A percentile compares a stretch with the other conserved stretches of the same genome.
phyloP scores from a whole-genome alignment of 2,329 filamentous ascomycete genomes.

The Monilinia polystroma region DNA sequence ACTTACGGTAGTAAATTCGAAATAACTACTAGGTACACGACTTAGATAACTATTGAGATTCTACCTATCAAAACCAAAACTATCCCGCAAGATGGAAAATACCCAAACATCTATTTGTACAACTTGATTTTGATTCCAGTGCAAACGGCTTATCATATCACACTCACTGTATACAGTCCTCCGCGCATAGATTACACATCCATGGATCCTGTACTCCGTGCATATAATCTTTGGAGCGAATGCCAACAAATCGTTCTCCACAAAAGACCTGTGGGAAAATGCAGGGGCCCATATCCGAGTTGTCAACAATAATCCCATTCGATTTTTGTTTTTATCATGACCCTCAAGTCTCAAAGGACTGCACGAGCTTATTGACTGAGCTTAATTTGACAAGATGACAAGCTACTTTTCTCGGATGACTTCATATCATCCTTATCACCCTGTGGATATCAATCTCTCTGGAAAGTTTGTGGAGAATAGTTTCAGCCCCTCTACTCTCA shows the following conservation, averaged over 20 bases:
- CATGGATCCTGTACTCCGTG: no score
- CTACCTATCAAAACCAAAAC: no score
- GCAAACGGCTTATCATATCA: not conserved
- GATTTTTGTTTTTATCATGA: slow-evolving; percentile 4
- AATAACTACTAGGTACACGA: no score
- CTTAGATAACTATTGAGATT: no score
- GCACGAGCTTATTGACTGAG: not conserved
- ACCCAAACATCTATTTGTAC: not conserved
- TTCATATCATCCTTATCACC: slow-evolving; percentile 35
- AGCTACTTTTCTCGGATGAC: slow-evolving; percentile 17
- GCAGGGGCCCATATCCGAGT: slow-evolving; percentile 17
- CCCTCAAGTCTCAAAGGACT: not conserved
- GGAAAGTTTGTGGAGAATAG: slow-evolving; percentile 33
- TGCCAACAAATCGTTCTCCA: slow-evolving; percentile 8
- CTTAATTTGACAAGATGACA: slow-evolving; percentile 3
- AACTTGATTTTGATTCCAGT: not conserved
- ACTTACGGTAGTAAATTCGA: no score
- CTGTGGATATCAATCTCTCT: slow-evolving; percentile 31
- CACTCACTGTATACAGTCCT: not conserved
- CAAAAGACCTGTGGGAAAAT: slow-evolving; percentile 10
- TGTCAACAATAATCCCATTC: slow-evolving; percentile 9
- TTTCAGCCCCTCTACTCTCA: slow-evolving; percentile 30
- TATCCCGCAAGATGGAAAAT: not conserved
- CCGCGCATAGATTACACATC: not conserved
- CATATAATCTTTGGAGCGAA: not conserved